Percentiles rank a stretch among this genome's conserved stretches.
Evolutionary conservation across 202 grass and related monocot genomes (phyloP).

Genomic region (Panicum hallii): DNA sequence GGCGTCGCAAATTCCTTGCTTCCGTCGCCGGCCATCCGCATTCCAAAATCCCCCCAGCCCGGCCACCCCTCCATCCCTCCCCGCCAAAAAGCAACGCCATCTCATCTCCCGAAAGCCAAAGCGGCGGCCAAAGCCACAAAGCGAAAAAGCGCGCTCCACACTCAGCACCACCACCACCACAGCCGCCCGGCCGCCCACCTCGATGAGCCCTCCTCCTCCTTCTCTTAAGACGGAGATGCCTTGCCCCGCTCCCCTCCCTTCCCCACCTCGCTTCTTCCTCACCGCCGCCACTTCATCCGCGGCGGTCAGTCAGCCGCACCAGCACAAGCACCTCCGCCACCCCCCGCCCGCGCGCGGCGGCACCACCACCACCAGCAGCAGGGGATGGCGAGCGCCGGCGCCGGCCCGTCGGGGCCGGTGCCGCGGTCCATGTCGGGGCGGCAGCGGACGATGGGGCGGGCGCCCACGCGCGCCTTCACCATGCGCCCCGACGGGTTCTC

Average conservation of each 20-base stretch:
- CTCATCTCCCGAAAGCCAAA: constrained; percentile 34
- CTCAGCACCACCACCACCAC: background rate
- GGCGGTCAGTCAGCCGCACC: background rate
- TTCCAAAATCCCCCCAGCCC: background rate
- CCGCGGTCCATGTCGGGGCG: constrained; percentile 13
- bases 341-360: constrained; percentile 1
- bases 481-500: constrained; percentile 48
- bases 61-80: background rate
- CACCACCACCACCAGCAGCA: background rate
- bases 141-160: constrained; percentile 62
- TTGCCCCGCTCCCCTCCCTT: constrained; percentile 20
- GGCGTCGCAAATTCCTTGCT: constrained; percentile 57
- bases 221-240: constrained; percentile 49
- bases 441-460: constrained; percentile 36
- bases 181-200: background rate
- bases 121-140: constrained; percentile 56
- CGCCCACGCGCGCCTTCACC: constrained; percentile 49
- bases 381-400: constrained; percentile 44
- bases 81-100: constrained; percentile 33
- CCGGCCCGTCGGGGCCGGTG: constrained; percentile 16
- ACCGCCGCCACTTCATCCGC: background rate
- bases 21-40: constrained; percentile 38
- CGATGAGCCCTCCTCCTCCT: constrained; percentile 22
- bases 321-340: background rate
- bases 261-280: constrained; percentile 5